These are phyloP conservation scores for Pythium phragmitis DNA, from an alignment of 352 stramenopile species.

Conservation along the genomic window DNA sequence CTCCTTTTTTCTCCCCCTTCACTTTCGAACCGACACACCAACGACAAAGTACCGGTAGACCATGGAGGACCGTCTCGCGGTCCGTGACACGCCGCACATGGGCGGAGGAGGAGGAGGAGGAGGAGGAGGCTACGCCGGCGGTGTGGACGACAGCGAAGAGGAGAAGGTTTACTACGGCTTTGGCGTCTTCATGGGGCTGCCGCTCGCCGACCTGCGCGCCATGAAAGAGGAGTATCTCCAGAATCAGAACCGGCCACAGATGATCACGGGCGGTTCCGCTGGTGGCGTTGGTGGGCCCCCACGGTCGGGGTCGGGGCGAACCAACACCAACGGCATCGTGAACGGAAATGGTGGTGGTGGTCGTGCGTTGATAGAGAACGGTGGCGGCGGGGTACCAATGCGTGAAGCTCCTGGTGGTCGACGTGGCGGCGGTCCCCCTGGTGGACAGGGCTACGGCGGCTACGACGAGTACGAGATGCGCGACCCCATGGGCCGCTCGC, in stretches of 20 bases:
- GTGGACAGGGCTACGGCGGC: not conserved
- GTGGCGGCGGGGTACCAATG: slow-evolving; percentile 4
- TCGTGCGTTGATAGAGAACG: not conserved
- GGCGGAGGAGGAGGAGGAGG: not conserved
- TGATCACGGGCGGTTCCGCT: slow-evolving; percentile 14
- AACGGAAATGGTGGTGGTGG: slow-evolving; percentile 6
- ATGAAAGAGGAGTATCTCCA: slow-evolving; percentile 85
- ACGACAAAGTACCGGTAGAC: slow-evolving; percentile 5
- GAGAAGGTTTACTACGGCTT: slow-evolving; percentile 90
- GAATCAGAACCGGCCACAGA: slow-evolving; percentile 29
- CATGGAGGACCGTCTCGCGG: slow-evolving; percentile 45
- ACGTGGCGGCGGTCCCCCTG: not conserved
- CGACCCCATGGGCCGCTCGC: slow-evolving; percentile 31
- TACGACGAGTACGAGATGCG: slow-evolving; percentile 33
- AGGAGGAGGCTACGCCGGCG: slow-evolving; percentile 3
- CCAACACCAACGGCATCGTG: not conserved
- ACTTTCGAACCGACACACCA: not conserved
- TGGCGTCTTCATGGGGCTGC: slow-evolving; percentile 86
- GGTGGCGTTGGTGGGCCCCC: not conserved
- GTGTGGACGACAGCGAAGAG: slow-evolving; percentile 63
- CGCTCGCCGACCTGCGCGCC: slow-evolving; percentile 77
- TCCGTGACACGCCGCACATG: slow-evolving; percentile 23
- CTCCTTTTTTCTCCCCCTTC: not conserved
- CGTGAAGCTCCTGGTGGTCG: not conserved
- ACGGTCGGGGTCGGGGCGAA: not conserved